Evolutionary conservation across 768 basidiomycete genomes (phyloP), one percentile per base, ranked within the genome.

Genomic region (Mycena alexandri): DNA sequence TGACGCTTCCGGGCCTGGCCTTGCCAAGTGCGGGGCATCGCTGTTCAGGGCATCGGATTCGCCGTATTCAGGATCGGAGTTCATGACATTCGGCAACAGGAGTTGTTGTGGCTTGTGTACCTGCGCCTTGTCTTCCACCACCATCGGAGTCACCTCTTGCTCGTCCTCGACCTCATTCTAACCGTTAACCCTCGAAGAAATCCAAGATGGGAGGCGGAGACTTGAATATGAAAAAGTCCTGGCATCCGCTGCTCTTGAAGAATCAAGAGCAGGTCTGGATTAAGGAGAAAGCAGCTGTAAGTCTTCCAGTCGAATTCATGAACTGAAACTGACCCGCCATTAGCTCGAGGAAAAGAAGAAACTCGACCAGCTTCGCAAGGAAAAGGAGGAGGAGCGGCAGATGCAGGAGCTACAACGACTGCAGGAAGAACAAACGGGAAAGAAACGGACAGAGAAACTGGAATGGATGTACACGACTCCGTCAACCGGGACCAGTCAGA

Each of bases 401-500:
- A 80, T 99, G 2, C 96, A 97, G 72, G 98, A 99, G 73, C 88
- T 99, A 10, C 98, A 99, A 77, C 88, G 96, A 57, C 80, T 99
- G 63, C 97, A 99, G 78, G 96, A 97, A 77, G 93, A 94, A 71
- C 90, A 96, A 71, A 98, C 97, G 12, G 97, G 97, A 38, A 95
- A 92, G 84, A 98, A 96, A 80, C 84, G 94, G 70, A 89, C 92
- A 57, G 96, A 98, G 80, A 95, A 95, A 76, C 78, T 99, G 54
- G 98, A 99, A 77, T 99, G 98, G 98, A 97, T 99, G 95, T 99
- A 99, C 81, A 84, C 97, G n/a, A 98, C 97, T 2, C 98, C 98
- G 5, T 94, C 95, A 1, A 90, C 92, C 5, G 96, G 96, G n/a
- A 91, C 85, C 67, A 91, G 82, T 59, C 89, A 93, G 72, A 96